phyloP scores from a whole-genome alignment of 1,284 basidiomycete genomes.

The Neonothopanus nambi region DNA sequence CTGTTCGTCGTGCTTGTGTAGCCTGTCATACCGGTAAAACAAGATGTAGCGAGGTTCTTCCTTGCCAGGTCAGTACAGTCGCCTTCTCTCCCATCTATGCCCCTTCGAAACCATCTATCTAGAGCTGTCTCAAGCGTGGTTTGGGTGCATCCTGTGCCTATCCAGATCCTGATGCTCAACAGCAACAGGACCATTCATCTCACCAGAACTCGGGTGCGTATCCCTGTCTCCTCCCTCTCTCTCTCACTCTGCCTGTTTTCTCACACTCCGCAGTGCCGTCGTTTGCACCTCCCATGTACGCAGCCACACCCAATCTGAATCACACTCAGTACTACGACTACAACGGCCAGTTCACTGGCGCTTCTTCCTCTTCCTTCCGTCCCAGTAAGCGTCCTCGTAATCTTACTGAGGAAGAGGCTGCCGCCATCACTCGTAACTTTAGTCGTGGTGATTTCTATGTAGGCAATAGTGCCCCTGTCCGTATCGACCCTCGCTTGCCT shows the following conservation, averaged over 20 bases:
- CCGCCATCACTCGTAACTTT: constrained; percentile 77
- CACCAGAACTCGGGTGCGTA: constrained; percentile 34
- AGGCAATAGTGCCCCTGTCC: constrained; percentile 71
- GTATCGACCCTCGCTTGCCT: constrained; percentile 74
- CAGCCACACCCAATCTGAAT: constrained; percentile 50
- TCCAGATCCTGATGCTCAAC: constrained; percentile 66
- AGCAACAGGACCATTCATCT: constrained; percentile 23
- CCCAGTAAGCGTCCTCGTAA: constrained; percentile 72
- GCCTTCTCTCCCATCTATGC: constrained; percentile 5
- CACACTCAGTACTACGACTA: constrained; percentile 80
- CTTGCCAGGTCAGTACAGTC: constrained; percentile 64
- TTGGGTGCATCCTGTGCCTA: constrained; percentile 68
- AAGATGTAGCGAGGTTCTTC: constrained; percentile 73
- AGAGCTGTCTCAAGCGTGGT: constrained; percentile 79
- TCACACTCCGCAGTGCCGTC: constrained; percentile 26
- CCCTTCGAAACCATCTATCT: not conserved
- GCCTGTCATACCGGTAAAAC: constrained; percentile 81
- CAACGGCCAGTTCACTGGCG: constrained; percentile 61
- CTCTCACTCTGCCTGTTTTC: not conserved
- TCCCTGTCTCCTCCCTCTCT: not conserved
- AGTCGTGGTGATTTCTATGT: constrained; percentile 77
- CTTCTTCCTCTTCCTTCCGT: constrained; percentile 71
- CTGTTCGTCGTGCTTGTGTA: constrained; percentile 71
- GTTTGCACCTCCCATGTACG: constrained; percentile 46
- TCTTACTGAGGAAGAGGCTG: constrained; percentile 76